Percentiles rank a stretch among this genome's conserved stretches.
Evolutionary conservation across 352 stramenopile genomes (phyloP).

Genomic region (Blastocystis hominis): DNA sequence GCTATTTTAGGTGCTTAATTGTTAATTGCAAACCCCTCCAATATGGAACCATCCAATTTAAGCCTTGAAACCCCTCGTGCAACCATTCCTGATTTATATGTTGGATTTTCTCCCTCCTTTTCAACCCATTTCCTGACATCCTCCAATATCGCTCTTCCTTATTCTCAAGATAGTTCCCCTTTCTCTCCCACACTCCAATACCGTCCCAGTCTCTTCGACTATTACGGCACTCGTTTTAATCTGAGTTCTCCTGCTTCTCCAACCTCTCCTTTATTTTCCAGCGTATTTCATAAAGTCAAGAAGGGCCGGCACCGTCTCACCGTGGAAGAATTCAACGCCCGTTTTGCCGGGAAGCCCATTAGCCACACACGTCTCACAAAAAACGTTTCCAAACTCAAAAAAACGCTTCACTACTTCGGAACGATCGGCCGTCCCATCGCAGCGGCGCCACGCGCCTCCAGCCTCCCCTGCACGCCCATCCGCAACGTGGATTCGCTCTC

Average conservation of each 20-base stretch:
- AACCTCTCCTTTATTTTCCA: not conserved
- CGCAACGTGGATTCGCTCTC: not conserved
- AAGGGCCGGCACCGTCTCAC: not conserved
- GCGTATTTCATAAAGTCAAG: not conserved
- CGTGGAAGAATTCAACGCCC: not conserved
- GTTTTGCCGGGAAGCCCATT: not conserved
- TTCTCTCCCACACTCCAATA: not conserved
- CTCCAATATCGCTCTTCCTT: conserved; percentile 11
- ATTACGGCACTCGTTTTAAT: not conserved
- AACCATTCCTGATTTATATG: conserved; percentile 49
- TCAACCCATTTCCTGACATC: conserved; percentile 10
- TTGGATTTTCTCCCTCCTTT: conserved; percentile 13
- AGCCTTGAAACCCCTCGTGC: not conserved
- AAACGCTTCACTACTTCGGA: conserved; percentile 12
- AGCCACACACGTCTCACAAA: not conserved
- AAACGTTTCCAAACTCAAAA: not conserved
- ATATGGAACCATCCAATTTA: not conserved
- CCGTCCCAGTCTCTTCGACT: not conserved
- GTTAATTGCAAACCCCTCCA: not conserved
- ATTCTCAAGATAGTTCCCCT: not conserved
- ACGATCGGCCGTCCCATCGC: conserved; percentile 15
- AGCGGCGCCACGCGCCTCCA: not conserved
- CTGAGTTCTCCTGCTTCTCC: not conserved
- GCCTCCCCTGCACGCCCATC: conserved; percentile 21
- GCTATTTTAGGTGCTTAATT: not conserved